phyloP scores from a whole-genome alignment of 352 stramenopile genomes.

The Globisporangium takayamanum region DNA sequence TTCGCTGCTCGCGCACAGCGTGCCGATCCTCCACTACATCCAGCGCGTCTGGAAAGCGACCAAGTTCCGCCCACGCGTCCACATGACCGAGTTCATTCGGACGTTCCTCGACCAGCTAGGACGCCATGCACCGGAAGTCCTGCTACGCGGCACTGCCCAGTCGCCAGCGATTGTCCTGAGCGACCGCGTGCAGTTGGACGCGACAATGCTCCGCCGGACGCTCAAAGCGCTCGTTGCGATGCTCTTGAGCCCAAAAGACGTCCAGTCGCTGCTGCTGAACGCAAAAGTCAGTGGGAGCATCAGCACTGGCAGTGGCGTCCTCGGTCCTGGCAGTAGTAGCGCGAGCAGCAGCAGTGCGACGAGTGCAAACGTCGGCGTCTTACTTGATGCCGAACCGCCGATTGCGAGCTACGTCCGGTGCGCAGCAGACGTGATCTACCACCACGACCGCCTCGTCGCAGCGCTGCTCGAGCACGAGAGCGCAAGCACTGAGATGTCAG shows the following conservation, averaged over 20 bases:
- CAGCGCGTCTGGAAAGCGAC: slow-evolving; percentile 47
- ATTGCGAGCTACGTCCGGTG: slow-evolving; percentile 40
- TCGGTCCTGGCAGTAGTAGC: slow-evolving; percentile 4
- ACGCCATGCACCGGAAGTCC: slow-evolving; percentile 30
- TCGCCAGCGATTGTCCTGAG: background rate
- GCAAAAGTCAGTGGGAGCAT: slow-evolving; percentile 10
- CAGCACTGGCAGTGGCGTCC: background rate
- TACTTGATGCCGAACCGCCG: slow-evolving; percentile 37
- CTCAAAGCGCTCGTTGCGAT: slow-evolving; percentile 35
- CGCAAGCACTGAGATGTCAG: background rate
- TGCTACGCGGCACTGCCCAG: background rate
- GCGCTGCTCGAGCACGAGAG: slow-evolving; percentile 8
- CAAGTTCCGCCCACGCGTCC: slow-evolving; percentile 24
- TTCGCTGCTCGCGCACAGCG: slow-evolving; percentile 30
- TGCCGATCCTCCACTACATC: slow-evolving; percentile 55
- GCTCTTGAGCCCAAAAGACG: slow-evolving; percentile 35
- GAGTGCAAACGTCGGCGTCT: background rate
- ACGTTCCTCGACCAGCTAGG: slow-evolving; percentile 52
- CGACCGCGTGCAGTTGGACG: slow-evolving; percentile 23
- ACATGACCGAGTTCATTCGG: slow-evolving; percentile 49
- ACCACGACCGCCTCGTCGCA: slow-evolving; percentile 47
- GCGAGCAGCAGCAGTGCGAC: background rate
- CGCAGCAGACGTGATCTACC: slow-evolving; percentile 42
- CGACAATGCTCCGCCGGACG: slow-evolving; percentile 27
- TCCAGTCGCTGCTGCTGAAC: slow-evolving; percentile 36